Percentiles rank a stretch among this genome's conserved stretches.
Evolutionary conservation across 805 yeast genomes (phyloP).

Genomic region (Yarrowia yakushimensis): DNA sequence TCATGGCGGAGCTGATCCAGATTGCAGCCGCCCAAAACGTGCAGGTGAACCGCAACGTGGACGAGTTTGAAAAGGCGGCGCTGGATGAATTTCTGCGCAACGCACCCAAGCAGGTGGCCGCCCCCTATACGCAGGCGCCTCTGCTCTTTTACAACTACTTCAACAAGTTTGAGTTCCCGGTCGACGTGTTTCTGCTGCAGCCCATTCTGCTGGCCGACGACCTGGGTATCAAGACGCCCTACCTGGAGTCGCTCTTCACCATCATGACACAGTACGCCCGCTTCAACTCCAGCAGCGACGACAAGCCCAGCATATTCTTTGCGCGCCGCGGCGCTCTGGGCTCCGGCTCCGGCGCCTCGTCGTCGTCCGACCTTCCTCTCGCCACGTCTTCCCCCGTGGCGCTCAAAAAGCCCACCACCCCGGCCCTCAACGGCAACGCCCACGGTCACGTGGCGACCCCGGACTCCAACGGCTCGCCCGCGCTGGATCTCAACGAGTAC

Average conservation of each 20-base stretch:
- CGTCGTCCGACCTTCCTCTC: slow-evolving; percentile 7
- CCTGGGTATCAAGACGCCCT: slow-evolving; percentile 79
- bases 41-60: slow-evolving; percentile 64
- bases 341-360: background rate
- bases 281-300: background rate
- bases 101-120: background rate
- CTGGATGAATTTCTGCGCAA: slow-evolving; percentile 3
- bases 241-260: slow-evolving; percentile 82
- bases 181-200: slow-evolving; percentile 75
- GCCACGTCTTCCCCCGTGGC: slow-evolving; percentile 15
- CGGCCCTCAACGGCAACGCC: background rate
- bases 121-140: slow-evolving; percentile 43
- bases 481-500: slow-evolving; percentile 8
- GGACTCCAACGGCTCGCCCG: slow-evolving; percentile 21
- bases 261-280: slow-evolving; percentile 39
- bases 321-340: slow-evolving; percentile 1
- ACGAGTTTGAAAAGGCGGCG: slow-evolving; percentile 13
- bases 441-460: background rate
- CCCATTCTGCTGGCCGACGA: slow-evolving; percentile 92
- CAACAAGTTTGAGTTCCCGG: slow-evolving; percentile 54
- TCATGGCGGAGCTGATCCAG: slow-evolving; percentile 67
- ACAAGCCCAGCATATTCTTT: slow-evolving; percentile 12
- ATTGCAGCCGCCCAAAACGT: slow-evolving; percentile 50
- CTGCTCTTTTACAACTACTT: slow-evolving; percentile 63
- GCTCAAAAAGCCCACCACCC: background rate